phyloP scores from a whole-genome alignment of 2,329 filamentous ascomycete species.

The Pseudogymnoascus sp. region DNA sequence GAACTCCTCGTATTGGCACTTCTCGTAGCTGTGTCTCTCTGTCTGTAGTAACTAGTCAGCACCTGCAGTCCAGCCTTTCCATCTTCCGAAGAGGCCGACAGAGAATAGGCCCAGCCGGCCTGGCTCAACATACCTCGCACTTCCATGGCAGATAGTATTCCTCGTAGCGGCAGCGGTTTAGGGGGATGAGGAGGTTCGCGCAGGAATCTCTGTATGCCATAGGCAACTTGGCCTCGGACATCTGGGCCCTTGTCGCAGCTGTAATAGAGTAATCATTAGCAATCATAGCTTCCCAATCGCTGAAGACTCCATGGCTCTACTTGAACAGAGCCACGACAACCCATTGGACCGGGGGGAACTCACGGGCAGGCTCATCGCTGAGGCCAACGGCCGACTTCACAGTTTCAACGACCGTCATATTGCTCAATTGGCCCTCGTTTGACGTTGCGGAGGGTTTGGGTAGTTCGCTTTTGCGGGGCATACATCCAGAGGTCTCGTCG shows the following conservation, averaged over 20 bases:
- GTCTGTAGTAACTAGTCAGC: constrained; percentile 47
- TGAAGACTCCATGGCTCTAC: constrained; percentile 26
- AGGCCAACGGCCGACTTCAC: constrained; percentile 42
- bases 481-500: neutral
- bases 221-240: constrained; percentile 84
- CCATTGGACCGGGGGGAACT: constrained; percentile 10
- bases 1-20: constrained; percentile 98
- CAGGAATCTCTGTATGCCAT: constrained; percentile 92
- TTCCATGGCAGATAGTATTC: constrained; percentile 97
- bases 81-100: neutral
- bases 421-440: constrained; percentile 14
- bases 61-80: neutral
- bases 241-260: constrained; percentile 82
- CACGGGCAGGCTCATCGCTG: constrained; percentile 27
- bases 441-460: constrained; percentile 3
- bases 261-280: constrained; percentile 13
- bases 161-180: constrained; percentile 89
- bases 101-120: neutral
- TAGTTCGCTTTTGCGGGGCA: constrained; percentile 8
- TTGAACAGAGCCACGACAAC: constrained; percentile 17
- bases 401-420: constrained; percentile 40
- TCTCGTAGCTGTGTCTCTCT: constrained; percentile 96
- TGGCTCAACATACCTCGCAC: constrained; percentile 65
- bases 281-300: constrained; percentile 12
- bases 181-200: constrained; percentile 85